phyloP scores from a whole-genome alignment of 495 filamentous ascomycete genomes.

The Pyronema domesticum region DNA sequence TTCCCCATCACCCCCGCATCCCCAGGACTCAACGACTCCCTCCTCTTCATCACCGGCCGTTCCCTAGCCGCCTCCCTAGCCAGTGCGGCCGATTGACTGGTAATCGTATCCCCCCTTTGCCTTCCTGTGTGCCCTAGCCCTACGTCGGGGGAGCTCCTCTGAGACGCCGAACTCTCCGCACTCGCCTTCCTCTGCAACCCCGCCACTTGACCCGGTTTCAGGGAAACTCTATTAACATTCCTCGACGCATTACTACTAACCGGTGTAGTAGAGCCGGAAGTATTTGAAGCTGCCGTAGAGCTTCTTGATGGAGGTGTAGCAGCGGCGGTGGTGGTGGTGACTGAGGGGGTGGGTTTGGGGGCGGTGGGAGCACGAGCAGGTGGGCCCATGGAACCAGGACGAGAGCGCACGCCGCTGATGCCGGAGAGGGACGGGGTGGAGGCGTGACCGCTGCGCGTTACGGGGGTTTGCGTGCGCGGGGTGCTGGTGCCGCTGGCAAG shows the following conservation, averaged over 20 bases:
- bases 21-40: background rate
- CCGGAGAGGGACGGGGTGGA: constrained; percentile 5
- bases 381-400: constrained; percentile 52
- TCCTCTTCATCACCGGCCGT: background rate
- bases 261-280: background rate
- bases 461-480: constrained; percentile 41
- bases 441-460: constrained; percentile 20
- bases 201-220: constrained; percentile 15
- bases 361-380: constrained; percentile 28
- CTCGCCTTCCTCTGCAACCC: constrained; percentile 10
- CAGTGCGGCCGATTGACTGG: background rate
- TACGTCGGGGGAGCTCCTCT: constrained; percentile 13
- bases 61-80: background rate
- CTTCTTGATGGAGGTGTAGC: constrained; percentile 12
- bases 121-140: background rate
- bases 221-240: constrained; percentile 10
- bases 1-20: constrained; percentile 9
- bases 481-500: constrained; percentile 39
- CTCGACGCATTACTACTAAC: background rate
- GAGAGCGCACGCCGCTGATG: constrained; percentile 1
- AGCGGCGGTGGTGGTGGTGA: constrained; percentile 15
- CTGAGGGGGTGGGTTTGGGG: background rate
- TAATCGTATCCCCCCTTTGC: background rate
- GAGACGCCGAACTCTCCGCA: constrained; percentile 10
- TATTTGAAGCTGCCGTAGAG: background rate